phyloP scores from a whole-genome alignment of 805 yeast species.

The Wickerhamomyces rabaulensis region DNA sequence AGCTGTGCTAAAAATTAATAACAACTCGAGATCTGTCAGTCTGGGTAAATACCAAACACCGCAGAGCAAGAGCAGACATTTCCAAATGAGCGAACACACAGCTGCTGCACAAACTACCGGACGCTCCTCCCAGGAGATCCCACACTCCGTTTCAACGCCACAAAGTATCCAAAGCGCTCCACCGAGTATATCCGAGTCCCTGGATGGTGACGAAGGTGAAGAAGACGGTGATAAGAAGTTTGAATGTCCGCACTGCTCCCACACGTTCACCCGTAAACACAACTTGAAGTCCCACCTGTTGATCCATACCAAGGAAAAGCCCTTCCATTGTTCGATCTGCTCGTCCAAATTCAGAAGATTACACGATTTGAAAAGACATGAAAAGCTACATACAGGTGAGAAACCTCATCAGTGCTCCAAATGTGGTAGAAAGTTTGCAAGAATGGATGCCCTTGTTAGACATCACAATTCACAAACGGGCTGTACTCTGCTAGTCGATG shows the following conservation, averaged over 20 bases:
- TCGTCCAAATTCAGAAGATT: conserved; percentile 58
- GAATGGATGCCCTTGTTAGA: conserved; percentile 71
- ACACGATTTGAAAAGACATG: conserved; percentile 75
- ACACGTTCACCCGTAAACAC: conserved; percentile 65
- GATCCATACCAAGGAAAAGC: conserved; percentile 61
- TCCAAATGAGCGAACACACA: neutral
- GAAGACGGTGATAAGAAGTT: conserved; percentile 29
- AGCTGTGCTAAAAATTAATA: neutral
- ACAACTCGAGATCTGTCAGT: neutral
- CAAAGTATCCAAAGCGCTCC: neutral
- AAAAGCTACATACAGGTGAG: conserved; percentile 71
- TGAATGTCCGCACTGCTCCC: conserved; percentile 55
- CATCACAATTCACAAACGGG: conserved; percentile 47
- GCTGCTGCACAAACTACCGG: neutral
- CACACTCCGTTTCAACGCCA: neutral
- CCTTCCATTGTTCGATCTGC: conserved; percentile 60
- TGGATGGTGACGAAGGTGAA: conserved; percentile 1
- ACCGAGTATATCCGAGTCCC: neutral
- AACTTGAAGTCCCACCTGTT: conserved; percentile 68
- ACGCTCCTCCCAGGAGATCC: neutral
- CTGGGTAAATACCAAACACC: too few relatives aligned
- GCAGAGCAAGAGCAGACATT: too few relatives aligned
- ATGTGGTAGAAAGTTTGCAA: conserved; percentile 63
- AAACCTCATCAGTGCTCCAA: conserved; percentile 57
- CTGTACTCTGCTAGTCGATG: conserved; percentile 18